Evolutionary conservation across 495 filamentous ascomycete genomes (phyloP).

Genomic region (Podospora sp.): DNA sequence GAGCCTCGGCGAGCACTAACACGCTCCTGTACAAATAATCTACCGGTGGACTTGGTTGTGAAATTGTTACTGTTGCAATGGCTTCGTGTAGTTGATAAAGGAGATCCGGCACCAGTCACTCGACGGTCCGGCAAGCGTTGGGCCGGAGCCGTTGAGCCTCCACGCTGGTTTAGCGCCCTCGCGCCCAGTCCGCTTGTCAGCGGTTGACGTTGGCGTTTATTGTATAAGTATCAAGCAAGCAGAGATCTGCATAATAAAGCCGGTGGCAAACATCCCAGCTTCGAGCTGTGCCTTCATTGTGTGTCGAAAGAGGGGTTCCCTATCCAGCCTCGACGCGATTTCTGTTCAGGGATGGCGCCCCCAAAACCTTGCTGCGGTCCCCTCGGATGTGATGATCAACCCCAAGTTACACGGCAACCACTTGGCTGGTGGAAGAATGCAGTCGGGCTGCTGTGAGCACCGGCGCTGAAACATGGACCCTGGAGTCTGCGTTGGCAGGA

Average conservation of each 20-base stretch:
- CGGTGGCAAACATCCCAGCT: background rate
- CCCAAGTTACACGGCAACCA: background rate
- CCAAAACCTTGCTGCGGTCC: background rate
- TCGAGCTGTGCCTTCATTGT: background rate
- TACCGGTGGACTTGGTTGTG: too few relatives aligned
- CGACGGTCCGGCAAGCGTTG: background rate
- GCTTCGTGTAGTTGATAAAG: background rate
- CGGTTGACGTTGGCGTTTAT: background rate
- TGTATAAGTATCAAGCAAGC: background rate
- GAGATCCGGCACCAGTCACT: too few relatives aligned
- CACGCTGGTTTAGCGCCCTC: background rate
- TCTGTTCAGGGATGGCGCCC: background rate
- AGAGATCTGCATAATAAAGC: background rate
- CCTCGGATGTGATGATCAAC: background rate
- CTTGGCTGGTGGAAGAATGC: too few relatives aligned
- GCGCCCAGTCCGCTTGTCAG: background rate
- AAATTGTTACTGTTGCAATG: too few relatives aligned
- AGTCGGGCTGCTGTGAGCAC: background rate
- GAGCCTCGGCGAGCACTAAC: too few relatives aligned
- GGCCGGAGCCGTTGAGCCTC: background rate
- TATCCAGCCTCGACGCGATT: background rate
- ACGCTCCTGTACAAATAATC: too few relatives aligned
- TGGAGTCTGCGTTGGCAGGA: background rate
- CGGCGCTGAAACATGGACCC: background rate
- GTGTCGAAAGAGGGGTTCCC: background rate